Percentiles rank a stretch among this genome's conserved stretches.
Evolutionary conservation across 2,329 filamentous ascomycete genomes (phyloP).

Genomic region (Aureobasidium mangrovei): DNA sequence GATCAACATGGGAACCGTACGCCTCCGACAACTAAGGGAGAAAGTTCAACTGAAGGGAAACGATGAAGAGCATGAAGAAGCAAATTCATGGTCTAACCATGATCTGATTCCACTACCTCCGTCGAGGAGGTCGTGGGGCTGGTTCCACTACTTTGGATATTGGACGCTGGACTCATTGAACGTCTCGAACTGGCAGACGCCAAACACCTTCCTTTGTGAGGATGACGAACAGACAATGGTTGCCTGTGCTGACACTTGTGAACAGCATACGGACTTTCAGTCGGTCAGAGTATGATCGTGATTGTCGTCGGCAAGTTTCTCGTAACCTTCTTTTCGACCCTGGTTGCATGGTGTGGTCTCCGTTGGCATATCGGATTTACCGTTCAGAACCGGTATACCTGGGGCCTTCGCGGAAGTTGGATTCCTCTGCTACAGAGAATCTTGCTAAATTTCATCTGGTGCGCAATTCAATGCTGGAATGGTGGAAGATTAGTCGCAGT

Average conservation of each 20-base stretch:
- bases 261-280: conserved; percentile 1
- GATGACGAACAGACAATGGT: no score
- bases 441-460: conserved; percentile 8
- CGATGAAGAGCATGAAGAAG: neutral
- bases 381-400: conserved; percentile 4
- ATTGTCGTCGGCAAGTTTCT: conserved; percentile 6
- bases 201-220: conserved; percentile 8
- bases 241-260: neutral
- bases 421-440: conserved; percentile 5
- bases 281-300: conserved; percentile 7
- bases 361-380: conserved; percentile 11
- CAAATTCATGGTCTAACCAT: neutral
- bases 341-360: conserved; percentile 8
- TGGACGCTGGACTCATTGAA: conserved; percentile 8
- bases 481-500: neutral
- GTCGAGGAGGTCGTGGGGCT: neutral
- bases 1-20: neutral
- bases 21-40: neutral
- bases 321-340: conserved; percentile 3
- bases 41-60: conserved; percentile 1
- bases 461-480: conserved; percentile 9
- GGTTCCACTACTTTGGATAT: conserved; percentile 11
- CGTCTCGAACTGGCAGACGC: conserved; percentile 10
- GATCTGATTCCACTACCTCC: conserved; percentile 5
- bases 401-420: neutral